A percentile compares a stretch with the other conserved stretches of the same genome.
Evolutionary conservation across 805 yeast genomes (phyloP).

Genomic region (Spathaspora boniae): DNA sequence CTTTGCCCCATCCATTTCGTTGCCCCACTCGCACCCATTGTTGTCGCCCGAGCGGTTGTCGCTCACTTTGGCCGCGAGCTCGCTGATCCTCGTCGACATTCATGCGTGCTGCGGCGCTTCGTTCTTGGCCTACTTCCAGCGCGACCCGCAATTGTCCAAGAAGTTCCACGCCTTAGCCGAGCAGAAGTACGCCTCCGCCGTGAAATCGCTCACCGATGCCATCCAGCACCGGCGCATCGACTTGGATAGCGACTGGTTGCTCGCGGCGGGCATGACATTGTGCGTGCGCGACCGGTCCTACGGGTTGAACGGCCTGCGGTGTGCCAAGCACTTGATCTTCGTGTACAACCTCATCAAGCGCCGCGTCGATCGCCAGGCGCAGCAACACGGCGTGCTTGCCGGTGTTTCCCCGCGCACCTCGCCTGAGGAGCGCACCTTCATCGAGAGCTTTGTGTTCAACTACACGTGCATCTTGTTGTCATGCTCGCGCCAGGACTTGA

Average conservation of each 20-base stretch:
- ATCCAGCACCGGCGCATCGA: constrained; percentile 3
- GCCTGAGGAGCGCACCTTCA: constrained; percentile 4
- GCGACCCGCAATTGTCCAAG: not conserved
- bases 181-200: constrained; percentile 4
- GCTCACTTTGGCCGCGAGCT: constrained; percentile 2
- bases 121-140: constrained; percentile 4
- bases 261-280: constrained; percentile 6
- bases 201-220: constrained; percentile 3
- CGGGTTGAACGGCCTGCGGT: constrained; percentile 5
- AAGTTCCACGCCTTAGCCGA: constrained; percentile 5
- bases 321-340: constrained; percentile 7
- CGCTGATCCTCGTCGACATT: constrained; percentile 3
- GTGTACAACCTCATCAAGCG: constrained; percentile 5
- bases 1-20: constrained; percentile 6
- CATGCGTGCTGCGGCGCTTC: constrained; percentile 8
- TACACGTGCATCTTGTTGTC: constrained; percentile 5
- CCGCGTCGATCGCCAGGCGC: not conserved
- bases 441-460: constrained; percentile 7
- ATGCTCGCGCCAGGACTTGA: constrained; percentile 1
- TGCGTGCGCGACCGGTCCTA: constrained; percentile 7
- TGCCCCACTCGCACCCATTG: constrained; percentile 7
- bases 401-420: not conserved
- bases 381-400: not conserved
- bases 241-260: constrained; percentile 7
- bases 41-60: constrained; percentile 4